Evolutionary conservation across 2,329 filamentous ascomycete species (phyloP), one percentile per base, ranked within the genome.

Genomic region (Colletotrichum sp.): DNA sequence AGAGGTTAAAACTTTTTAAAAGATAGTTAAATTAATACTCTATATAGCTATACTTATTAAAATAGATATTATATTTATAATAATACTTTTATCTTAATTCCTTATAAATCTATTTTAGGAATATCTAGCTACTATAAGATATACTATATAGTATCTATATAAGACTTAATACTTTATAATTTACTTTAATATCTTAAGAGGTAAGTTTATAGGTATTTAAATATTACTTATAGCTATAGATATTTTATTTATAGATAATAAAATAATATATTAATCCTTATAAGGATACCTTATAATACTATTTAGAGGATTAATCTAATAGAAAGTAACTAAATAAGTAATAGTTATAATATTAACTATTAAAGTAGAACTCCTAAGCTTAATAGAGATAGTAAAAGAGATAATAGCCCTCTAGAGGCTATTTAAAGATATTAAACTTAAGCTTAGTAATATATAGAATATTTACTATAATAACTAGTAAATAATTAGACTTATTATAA

Each of bases 181-280:
- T n/a, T 21, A n/a, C 5, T 52, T 52, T 12, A 10, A 2, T 21
- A n/a, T 18, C 1, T 52, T 9, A 21, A 2, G 5, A 1, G 5
- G 8, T 52, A 9, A 52, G 5, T 18, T 6, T 52, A 52, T 52
- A 52, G 21, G 8, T 52, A 9, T 6, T 10, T 52, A n/a, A 0
- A 52, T 52, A 1, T 10, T 21, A 12, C 9, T 18, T 18, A 21
- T 18, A 21, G 8, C n/a, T 52, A 52, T 18, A 10, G 3, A 18
- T 52, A 52, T 2, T 15, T 52, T 18, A 12, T 52, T 18, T 52
- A 52, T 52, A 18, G n/a, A 52, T 21, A 21, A 52, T 21, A 12
- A 18, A 9, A 2, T 18, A 21, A 34, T 18, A 15, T 21, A 34
- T 34, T 12, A 34, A 6, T 18, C 15, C 6, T 52, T 21, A 52